These are phyloP conservation scores for Populus trichocarpa DNA, from an alignment of 441 rosid genomes.

Conservation along the genomic window DNA sequence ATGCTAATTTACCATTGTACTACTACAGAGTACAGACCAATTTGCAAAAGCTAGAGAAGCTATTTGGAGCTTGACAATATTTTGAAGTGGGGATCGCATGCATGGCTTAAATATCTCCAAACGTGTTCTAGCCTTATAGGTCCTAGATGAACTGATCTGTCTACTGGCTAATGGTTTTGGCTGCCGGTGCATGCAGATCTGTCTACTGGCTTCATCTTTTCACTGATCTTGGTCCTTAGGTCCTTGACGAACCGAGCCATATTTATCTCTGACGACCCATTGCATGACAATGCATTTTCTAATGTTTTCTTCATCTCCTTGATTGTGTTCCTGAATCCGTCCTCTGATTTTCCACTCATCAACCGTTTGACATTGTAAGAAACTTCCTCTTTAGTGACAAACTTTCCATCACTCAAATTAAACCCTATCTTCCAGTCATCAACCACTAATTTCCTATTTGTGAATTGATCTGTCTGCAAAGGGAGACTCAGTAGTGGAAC, in stretches of 20 bases:
- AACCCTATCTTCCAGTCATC: constrained; percentile 69
- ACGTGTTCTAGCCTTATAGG: too few species aligned
- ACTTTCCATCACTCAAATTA: constrained; percentile 36
- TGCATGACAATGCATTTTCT: constrained; percentile 34
- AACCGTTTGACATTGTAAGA: constrained; percentile 33
- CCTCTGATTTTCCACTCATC: constrained; percentile 39
- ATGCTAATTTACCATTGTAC: too few species aligned
- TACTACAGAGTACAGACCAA: too few species aligned
- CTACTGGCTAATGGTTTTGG: too few species aligned
- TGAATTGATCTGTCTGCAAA: constrained; percentile 60
- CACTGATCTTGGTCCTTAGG: constrained; percentile 27
- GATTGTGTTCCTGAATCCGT: constrained; percentile 26
- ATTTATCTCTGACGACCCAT: constrained; percentile 50
- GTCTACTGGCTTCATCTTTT: constrained; percentile 7
- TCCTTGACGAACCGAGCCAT: constrained; percentile 38
- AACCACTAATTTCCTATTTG: constrained; percentile 57
- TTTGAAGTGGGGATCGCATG: too few species aligned
- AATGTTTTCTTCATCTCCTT: constrained; percentile 32
- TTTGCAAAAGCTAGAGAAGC: too few species aligned
- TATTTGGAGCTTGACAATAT: too few species aligned
- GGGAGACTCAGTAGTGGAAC: constrained; percentile 60
- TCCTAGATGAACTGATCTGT: too few species aligned
- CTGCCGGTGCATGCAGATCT: background rate
- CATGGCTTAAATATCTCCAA: too few species aligned
- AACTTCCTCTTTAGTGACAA: constrained; percentile 38